phyloP scores from a whole-genome alignment of 768 basidiomycete genomes.

The Crassisporium funariophilum region DNA sequence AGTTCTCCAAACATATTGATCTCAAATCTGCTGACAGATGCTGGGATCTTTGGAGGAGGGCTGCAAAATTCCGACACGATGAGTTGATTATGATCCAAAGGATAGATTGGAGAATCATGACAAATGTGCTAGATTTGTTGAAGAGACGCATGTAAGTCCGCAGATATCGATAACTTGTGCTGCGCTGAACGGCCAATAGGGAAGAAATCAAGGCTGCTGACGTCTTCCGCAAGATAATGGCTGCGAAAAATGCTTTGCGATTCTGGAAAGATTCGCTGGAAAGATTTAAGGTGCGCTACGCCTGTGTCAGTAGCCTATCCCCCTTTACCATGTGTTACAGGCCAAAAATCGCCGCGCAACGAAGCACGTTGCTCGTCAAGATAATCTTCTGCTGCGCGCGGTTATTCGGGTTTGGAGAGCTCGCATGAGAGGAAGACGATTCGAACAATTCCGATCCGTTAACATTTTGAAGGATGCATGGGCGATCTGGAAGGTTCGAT shows the following conservation, averaged over 20 bases:
- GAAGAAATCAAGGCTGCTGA: conserved; percentile 11
- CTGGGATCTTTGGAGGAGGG: conserved; percentile 63
- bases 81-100: conserved; percentile 47
- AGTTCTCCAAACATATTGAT: conserved; percentile 40
- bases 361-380: conserved; percentile 34
- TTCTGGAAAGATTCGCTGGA: conserved; percentile 59
- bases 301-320: background rate
- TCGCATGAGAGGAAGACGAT: conserved; percentile 25
- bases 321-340: conserved; percentile 33
- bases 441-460: conserved; percentile 21
- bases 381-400: conserved; percentile 26
- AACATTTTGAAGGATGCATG: conserved; percentile 17
- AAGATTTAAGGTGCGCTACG: conserved; percentile 55
- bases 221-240: conserved; percentile 9
- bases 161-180: background rate
- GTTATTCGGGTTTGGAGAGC: conserved; percentile 31
- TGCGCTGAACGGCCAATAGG: conserved; percentile 8
- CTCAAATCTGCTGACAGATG: conserved; percentile 37
- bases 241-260: conserved; percentile 48
- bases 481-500: conserved; percentile 20
- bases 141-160: conserved; percentile 52
- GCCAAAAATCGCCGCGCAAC: conserved; percentile 54
- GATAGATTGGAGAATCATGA: conserved; percentile 50
- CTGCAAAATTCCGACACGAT: conserved; percentile 42
- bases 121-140: conserved; percentile 56